Evolutionary conservation across 352 stramenopile genomes (phyloP).

Genomic region (Globisporangium middletonii): DNA sequence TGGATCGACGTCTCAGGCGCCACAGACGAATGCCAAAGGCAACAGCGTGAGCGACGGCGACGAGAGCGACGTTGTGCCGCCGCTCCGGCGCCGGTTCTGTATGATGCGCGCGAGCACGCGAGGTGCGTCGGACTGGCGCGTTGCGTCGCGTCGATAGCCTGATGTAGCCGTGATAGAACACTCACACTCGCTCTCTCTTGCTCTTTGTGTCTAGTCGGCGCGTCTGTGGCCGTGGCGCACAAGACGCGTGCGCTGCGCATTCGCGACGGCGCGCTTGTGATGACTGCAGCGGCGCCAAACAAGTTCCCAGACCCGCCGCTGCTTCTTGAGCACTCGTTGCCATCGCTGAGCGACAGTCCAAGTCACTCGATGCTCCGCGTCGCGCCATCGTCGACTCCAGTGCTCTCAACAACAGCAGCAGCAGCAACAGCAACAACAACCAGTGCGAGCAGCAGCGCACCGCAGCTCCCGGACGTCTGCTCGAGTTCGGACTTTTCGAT

Average conservation of each 20-base stretch:
- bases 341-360: not conserved
- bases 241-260: slow-evolving; percentile 4
- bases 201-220: not conserved
- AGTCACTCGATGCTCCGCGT: slow-evolving; percentile 15
- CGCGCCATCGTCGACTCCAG: not conserved
- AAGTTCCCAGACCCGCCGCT: slow-evolving; percentile 7
- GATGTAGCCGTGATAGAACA: not conserved
- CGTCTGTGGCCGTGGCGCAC: slow-evolving; percentile 1
- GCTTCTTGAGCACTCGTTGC: not conserved
- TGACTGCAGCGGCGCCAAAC: slow-evolving; percentile 8
- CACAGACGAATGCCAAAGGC: not conserved
- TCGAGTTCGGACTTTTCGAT: slow-evolving; percentile 41
- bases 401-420: not conserved
- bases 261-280: not conserved
- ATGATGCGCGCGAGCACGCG: slow-evolving; percentile 27
- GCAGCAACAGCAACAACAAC: not conserved
- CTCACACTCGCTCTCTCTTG: not conserved
- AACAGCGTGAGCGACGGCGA: not conserved
- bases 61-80: slow-evolving; percentile 4
- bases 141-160: not conserved
- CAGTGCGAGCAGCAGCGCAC: not conserved
- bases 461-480: slow-evolving; percentile 15
- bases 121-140: slow-evolving; percentile 11
- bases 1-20: too few species aligned
- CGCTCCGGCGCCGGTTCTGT: slow-evolving; percentile 17